Evolutionary conservation across 2,329 filamentous ascomycete species (phyloP), one percentile per base, ranked within the genome.

Genomic region (Salinomyces thailandicus): DNA sequence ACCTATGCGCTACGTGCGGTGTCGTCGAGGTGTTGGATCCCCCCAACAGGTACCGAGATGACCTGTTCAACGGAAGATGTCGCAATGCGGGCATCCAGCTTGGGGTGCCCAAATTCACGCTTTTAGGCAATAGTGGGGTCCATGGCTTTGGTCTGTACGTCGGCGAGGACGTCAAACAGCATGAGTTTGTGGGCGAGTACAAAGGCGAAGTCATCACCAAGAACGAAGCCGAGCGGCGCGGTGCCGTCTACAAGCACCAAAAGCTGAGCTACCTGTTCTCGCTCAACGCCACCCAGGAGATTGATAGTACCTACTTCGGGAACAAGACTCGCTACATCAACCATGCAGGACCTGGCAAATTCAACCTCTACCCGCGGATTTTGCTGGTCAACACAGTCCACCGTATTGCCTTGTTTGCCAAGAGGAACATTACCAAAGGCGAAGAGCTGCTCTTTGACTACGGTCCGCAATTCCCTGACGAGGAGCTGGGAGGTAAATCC

Each of bases 271-370:
- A 75, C 43, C 57, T 73, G 1, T 77, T 77, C 50, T 58, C 59
- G 5, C 53, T 76, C 13, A 77, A 75, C 44, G 51, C 60, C 54
- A 61, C 8, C 5, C 69, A 73, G 47, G 65, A 67, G 20, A 62
- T 91, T 13, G 85, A 91, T 53, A 79, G 78, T 5, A 82, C 80
- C 14, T 76, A 77, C 28, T 81, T 81, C 45, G 84, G 84, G 33
- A 91, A 89, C 55, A 77, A 87, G 45, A 79, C 81, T 31, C 76
- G 85, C 3, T 91, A 86, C 60, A 85, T 91, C 57, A 91, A 93
- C 57, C 82, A 89, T 49, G 78, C 81, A 1, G 65, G 68, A 32
- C 63, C 68, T 42, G 63, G 64, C 42, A 58, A 56, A 50, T 64
- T 45, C 54, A 81, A 80, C 36, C 77, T 78, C 52, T 75, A 78